A percentile compares a stretch with the other conserved stretches of the same genome.
These are phyloP conservation scores for Rugonectria rugulosa DNA, from an alignment of 2,329 filamentous ascomycete species.

Conservation along the genomic window DNA sequence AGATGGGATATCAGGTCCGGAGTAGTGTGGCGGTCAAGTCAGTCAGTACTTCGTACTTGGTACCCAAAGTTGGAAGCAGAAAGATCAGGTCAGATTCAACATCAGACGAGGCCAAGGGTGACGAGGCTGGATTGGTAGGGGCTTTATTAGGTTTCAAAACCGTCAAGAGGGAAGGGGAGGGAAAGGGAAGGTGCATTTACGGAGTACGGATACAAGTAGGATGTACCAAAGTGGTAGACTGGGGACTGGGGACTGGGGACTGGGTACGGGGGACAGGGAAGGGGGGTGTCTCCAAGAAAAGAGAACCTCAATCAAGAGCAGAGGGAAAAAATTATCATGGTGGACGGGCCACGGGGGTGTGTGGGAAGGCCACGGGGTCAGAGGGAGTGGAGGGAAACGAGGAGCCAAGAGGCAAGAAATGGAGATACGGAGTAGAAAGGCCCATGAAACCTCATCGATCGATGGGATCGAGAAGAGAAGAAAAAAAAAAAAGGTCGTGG, in stretches of 20 bases:
- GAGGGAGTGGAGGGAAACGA: conserved; percentile 7
- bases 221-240: background rate
- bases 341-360: background rate
- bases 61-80: background rate
- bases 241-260: no score
- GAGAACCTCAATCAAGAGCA: background rate
- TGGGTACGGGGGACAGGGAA: no score
- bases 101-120: conserved; percentile 4
- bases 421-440: conserved; percentile 39
- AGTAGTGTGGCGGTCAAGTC: conserved; percentile 2
- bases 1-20: background rate
- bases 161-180: conserved; percentile 1
- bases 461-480: conserved; percentile 44
- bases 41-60: no score
- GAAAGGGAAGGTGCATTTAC: background rate
- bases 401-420: conserved; percentile 35
- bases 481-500: no score
- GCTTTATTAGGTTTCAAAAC: conserved; percentile 19
- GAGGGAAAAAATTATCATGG: background rate
- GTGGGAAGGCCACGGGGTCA: conserved; percentile 1
- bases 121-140: conserved; percentile 8
- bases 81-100: conserved; percentile 14
- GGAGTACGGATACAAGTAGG: background rate
- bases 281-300: background rate
- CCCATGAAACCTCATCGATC: conserved; percentile 47